These are phyloP conservation scores for Didymella exigua DNA, from an alignment of 2,329 filamentous ascomycete species.

Conservation along the genomic window DNA sequence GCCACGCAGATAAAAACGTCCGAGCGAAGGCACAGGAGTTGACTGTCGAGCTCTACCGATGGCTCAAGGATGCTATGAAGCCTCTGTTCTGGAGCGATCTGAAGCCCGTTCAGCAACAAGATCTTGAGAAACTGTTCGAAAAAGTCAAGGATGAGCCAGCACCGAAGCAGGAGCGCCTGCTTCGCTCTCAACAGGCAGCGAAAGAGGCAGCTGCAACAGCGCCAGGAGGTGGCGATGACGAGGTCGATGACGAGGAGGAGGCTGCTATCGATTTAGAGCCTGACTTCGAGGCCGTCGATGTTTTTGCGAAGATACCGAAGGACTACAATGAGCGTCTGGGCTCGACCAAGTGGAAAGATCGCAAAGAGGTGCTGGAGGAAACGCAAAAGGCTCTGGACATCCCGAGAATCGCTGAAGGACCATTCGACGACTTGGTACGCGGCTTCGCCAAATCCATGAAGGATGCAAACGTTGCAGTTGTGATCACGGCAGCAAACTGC, in stretches of 20 bases:
- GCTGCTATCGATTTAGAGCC: conserved; percentile 72
- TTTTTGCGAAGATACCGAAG: conserved; percentile 78
- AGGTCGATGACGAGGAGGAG: conserved; percentile 61
- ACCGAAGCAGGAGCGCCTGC: conserved; percentile 87
- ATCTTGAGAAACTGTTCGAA: conserved; percentile 92
- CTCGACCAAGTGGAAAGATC: conserved; percentile 97
- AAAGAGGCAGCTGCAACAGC: conserved; percentile 71
- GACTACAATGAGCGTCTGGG: conserved; percentile 82
- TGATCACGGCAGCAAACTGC: conserved; percentile 90
- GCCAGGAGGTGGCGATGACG: conserved; percentile 58
- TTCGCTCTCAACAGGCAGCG: conserved; percentile 87
- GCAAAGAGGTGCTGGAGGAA: conserved; percentile 90
- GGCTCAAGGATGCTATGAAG: conserved; percentile 97
- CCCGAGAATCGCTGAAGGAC: conserved; percentile 87
- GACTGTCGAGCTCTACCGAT: conserved; percentile 92
- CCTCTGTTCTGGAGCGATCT: conserved; percentile 95
- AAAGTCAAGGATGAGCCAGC: conserved; percentile 84
- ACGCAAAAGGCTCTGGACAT: conserved; percentile 78
- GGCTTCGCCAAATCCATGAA: conserved; percentile 97
- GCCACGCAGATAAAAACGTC: conserved; percentile 97
- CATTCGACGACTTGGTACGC: conserved; percentile 82
- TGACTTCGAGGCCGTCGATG: conserved; percentile 80
- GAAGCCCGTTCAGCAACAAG: conserved; percentile 92
- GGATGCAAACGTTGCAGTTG: conserved; percentile 94
- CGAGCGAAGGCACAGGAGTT: conserved; percentile 90